A percentile compares a stretch with the other conserved stretches of the same genome.
Evolutionary conservation across 2,329 filamentous ascomycete species (phyloP).

Genomic region (Calonectria crousiana): DNA sequence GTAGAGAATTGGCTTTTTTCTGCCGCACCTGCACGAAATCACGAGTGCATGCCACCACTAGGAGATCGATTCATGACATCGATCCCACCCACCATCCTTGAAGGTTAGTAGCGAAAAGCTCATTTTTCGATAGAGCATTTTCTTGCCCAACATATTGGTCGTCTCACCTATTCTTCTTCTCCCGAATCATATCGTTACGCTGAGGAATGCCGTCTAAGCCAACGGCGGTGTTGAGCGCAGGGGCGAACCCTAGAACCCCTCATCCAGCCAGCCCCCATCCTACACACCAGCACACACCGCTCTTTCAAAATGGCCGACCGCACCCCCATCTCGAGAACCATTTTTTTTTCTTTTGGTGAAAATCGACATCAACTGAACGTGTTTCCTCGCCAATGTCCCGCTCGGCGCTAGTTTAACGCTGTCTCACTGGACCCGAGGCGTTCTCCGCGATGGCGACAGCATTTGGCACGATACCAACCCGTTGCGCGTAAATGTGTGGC

Average conservation of each 20-base stretch:
- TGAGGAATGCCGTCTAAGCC: conserved; percentile 16
- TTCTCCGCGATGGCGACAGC: conserved; percentile 1
- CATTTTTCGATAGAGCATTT: not conserved
- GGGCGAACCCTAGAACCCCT: conserved; percentile 34
- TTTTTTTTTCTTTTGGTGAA: conserved; percentile 13
- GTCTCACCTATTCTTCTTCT: conserved; percentile 4
- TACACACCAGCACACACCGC: conserved; percentile 41
- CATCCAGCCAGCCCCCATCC: conserved; percentile 38
- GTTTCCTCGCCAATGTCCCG: not conserved
- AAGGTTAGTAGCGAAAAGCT: not conserved
- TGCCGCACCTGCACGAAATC: conserved; percentile 42
- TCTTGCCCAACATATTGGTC: not conserved
- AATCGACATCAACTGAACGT: conserved; percentile 34
- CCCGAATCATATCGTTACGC: conserved; percentile 25
- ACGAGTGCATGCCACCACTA: conserved; percentile 40
- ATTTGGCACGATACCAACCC: not conserved
- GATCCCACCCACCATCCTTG: conserved; percentile 28
- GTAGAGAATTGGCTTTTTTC: conserved; percentile 11
- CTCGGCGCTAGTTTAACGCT: not conserved
- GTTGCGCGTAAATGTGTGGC: not conserved
- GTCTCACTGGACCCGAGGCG: conserved; percentile 13
- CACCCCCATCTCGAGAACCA: conserved; percentile 14
- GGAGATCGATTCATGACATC: conserved; percentile 34
- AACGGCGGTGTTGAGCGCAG: conserved; percentile 17
- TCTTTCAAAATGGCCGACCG: conserved; percentile 35